A percentile compares a stretch with the other conserved stretches of the same genome.
phyloP scores from a whole-genome alignment of 345 rosid genomes.

The Dipteronia dyeriana region DNA sequence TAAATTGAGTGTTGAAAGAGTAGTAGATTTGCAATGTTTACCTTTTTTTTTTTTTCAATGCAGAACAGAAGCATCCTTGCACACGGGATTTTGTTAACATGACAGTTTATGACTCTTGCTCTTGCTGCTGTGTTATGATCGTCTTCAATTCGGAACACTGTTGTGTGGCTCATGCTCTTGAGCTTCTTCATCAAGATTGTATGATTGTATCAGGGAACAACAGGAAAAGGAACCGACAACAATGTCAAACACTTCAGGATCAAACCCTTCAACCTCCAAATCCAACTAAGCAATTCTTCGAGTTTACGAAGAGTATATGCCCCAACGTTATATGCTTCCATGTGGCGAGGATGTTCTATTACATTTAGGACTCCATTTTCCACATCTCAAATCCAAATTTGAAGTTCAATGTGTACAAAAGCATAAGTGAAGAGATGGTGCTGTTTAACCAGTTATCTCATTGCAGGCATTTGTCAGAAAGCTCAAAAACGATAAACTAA shows the following conservation, averaged over 20 bases:
- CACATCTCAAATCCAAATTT: too few relatives aligned
- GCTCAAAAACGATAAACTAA: not conserved
- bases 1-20: too few relatives aligned
- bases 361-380: conserved; percentile 2
- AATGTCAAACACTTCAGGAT: not conserved
- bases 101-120: not conserved
- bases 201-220: not conserved
- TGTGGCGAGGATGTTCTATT: conserved; percentile 7
- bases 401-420: too few relatives aligned
- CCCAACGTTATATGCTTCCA: not conserved
- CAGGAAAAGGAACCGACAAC: not conserved
- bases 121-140: not conserved
- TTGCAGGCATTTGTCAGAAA: not conserved
- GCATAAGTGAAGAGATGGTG: too few relatives aligned
- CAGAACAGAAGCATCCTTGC: too few relatives aligned
- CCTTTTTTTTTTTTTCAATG: too few relatives aligned
- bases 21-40: too few relatives aligned
- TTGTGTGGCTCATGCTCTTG: conserved; percentile 3
- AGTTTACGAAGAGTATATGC: not conserved
- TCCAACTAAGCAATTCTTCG: not conserved
- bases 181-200: not conserved
- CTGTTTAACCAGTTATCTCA: not conserved
- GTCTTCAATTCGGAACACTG: not conserved
- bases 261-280: not conserved
- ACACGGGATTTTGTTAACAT: too few relatives aligned